Percentiles rank a stretch among this genome's conserved stretches.
phyloP scores from a whole-genome alignment of 1,284 basidiomycete genomes.

The Moesziomyces sp. region DNA sequence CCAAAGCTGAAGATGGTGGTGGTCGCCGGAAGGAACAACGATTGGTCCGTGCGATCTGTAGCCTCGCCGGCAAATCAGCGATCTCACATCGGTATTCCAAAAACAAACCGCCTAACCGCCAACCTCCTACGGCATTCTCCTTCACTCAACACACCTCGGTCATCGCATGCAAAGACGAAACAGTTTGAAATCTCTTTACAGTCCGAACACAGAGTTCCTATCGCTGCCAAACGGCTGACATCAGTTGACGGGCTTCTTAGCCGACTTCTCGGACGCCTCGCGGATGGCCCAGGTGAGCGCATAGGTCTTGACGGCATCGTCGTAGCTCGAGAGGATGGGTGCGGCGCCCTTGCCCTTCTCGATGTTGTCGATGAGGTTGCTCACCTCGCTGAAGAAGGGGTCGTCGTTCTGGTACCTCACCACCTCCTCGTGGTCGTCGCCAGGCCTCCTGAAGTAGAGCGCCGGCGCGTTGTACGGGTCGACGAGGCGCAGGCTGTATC shows the following conservation, averaged over 20 bases:
- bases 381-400: constrained; percentile 67
- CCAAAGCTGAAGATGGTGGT: not conserved
- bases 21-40: too few relatives aligned
- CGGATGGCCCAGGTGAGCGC: constrained; percentile 66
- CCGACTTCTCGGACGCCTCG: constrained; percentile 57
- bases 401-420: constrained; percentile 66
- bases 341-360: constrained; percentile 56
- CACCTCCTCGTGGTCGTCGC: constrained; percentile 67
- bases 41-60: too few relatives aligned
- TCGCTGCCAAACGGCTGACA: too few relatives aligned
- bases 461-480: constrained; percentile 67
- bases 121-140: too few relatives aligned
- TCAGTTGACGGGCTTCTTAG: constrained; percentile 40
- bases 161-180: too few relatives aligned
- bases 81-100: too few relatives aligned
- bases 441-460: constrained; percentile 65
- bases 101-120: too few relatives aligned
- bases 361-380: constrained; percentile 65
- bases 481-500: constrained; percentile 63
- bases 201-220: not conserved
- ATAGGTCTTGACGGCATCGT: constrained; percentile 66
- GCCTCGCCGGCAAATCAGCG: too few relatives aligned
- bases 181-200: not conserved
- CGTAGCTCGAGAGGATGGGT: constrained; percentile 61
- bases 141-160: too few relatives aligned